phyloP scores from a whole-genome alignment of 768 basidiomycete species.

The Cystofilobasidium ferigula region DNA sequence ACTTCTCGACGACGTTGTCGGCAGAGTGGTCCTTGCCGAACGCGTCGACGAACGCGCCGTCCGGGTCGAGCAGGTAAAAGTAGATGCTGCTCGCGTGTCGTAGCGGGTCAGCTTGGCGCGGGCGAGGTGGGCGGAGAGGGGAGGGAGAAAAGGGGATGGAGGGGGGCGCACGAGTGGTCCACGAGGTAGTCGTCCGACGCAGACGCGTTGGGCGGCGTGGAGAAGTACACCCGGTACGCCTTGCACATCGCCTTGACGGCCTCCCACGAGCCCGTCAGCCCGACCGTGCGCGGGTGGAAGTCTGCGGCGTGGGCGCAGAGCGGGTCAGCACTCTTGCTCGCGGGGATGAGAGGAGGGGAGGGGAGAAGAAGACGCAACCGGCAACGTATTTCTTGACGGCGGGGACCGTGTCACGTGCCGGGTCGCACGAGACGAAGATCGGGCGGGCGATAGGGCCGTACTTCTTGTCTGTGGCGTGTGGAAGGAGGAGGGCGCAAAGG shows the following conservation, averaged over 20 bases:
- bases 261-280: conserved; percentile 76
- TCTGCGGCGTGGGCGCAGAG: conserved; percentile 41
- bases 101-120: not conserved
- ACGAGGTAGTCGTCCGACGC: conserved; percentile 82
- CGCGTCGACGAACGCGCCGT: conserved; percentile 87
- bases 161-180: conserved; percentile 47
- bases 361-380: conserved; percentile 35
- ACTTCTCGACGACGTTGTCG: conserved; percentile 50
- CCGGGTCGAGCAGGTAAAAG: conserved; percentile 95
- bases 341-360: not conserved
- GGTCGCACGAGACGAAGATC: conserved; percentile 92
- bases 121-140: not conserved
- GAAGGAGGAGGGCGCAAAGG: not conserved
- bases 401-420: conserved; percentile 65
- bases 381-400: conserved; percentile 43
- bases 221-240: conserved; percentile 96
- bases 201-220: conserved; percentile 71
- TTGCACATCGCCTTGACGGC: conserved; percentile 80
- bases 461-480: conserved; percentile 48
- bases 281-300: conserved; percentile 82
- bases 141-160: conserved; percentile 7
- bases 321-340: conserved; percentile 26
- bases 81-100: conserved; percentile 89
- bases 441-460: conserved; percentile 65
- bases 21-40: conserved; percentile 73